Percentiles rank a stretch among this genome's conserved stretches.
Conservation (phyloP, 768 basidiomycete species). For the Lentinus brumalis region DNA sequence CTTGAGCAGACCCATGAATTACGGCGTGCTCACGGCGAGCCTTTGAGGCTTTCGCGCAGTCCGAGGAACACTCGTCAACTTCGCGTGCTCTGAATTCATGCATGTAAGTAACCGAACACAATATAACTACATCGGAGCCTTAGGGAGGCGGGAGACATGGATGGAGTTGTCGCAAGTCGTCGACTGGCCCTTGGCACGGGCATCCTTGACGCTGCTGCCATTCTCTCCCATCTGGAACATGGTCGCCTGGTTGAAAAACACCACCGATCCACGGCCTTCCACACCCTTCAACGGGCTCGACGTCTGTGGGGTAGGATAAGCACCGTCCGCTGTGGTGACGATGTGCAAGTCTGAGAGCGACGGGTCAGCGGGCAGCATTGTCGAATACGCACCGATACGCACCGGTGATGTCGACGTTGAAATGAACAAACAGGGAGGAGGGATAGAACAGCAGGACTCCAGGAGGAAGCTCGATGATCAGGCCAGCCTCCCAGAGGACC, state of each 20-base stretch:
- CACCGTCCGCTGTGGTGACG: neutral
- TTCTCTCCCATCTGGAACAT: neutral
- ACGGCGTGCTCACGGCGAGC: no score
- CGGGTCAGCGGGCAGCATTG: no score
- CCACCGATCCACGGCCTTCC: neutral
- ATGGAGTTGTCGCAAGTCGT: no score
- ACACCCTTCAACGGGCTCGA: neutral
- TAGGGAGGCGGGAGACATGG: no score
- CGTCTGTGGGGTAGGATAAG: neutral
- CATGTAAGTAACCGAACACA: no score
- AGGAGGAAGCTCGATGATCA: conserved; percentile 36
- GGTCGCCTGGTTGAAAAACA: neutral
- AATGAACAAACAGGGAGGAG: conserved; percentile 37
- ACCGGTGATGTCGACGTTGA: conserved; percentile 31
- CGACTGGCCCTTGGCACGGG: neutral
- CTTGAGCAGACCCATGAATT: no score
- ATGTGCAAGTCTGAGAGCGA: neutral
- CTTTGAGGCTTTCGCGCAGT: no score
- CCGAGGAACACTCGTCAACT: no score
- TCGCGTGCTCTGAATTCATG: no score
- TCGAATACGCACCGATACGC: no score
- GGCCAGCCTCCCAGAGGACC: conserved; percentile 37
- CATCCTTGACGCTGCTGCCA: neutral
- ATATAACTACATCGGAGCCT: no score
- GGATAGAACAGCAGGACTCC: conserved; percentile 35